These are phyloP conservation scores for Canna indica DNA, from an alignment of 176 grass and related monocot species.

Conservation along the genomic window DNA sequence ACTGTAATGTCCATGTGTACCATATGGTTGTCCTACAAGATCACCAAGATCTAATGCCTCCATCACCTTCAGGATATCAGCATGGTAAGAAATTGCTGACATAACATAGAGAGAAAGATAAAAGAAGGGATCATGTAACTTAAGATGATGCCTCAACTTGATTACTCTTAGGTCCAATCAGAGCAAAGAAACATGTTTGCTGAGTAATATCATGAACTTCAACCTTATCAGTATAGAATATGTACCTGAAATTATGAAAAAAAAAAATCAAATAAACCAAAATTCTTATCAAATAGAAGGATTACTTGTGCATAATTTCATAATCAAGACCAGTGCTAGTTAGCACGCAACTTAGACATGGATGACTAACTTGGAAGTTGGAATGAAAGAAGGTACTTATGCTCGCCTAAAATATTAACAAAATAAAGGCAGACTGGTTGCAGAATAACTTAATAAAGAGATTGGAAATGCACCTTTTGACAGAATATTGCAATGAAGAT, in stretches of 20 bases:
- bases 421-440: neutral
- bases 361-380: too few relatives aligned
- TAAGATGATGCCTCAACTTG: slow-evolving; percentile 3
- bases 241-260: slow-evolving; percentile 8
- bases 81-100: neutral
- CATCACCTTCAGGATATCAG: slow-evolving; percentile 10
- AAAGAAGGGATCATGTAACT: neutral
- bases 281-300: neutral
- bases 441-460: too few relatives aligned
- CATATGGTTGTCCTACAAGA: slow-evolving; percentile 13
- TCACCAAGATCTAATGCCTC: slow-evolving; percentile 7
- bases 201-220: slow-evolving; percentile 16
- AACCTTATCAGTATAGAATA: slow-evolving; percentile 16
- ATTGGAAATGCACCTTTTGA: too few relatives aligned
- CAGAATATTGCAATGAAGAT: neutral
- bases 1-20: slow-evolving; percentile 16
- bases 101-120: neutral
- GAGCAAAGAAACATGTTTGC: slow-evolving; percentile 14
- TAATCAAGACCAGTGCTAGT: neutral
- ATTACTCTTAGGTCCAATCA: slow-evolving; percentile 14
- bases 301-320: neutral
- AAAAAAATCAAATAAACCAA: neutral
- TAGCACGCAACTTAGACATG: neutral
- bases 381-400: too few relatives aligned
- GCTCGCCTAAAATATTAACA: too few relatives aligned